Base-by-base conservation (phyloP, 768 basidiomycete species). In the Boletellus ananiceps region DNA sequence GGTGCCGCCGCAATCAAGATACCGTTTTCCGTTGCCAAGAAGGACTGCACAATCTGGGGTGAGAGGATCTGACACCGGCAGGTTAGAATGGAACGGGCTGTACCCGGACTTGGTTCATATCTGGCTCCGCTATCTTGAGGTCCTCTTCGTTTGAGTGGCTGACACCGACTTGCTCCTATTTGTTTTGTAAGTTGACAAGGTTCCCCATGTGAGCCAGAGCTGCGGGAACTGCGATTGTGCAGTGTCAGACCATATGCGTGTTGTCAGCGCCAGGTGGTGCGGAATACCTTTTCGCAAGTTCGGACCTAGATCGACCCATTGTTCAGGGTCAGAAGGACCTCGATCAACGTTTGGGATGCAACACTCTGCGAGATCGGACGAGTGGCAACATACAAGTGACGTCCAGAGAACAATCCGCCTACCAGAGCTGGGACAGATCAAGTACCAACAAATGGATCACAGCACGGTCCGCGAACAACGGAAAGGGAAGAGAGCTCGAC, bases 81-180 rank as follows among this genome's bases (percentile, higher is more conserved):
- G 29, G 9, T 29, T 35, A 51, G 33, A 48, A 9, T 15, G 1
- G 32, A 29, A 11, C 29, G 29, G 9, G 8, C 8, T 11, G 29
- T 11, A 18, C 13, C 8, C 23, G 23, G 16, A 80, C 84, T 71
- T 88, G 86, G 66, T 88, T 88, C 8, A 78, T 82, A 2, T 71
- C 81, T 0, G 84, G 86, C 55, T 75, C 77, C 55, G 84, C 66
- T 16, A 72, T 70, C 39, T 76, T 62, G 18, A 87, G 74, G 25
- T 88, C 74, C 1, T 69, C 47, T 12, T 80, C 72, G 12, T 70
- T 70, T 58, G 84, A 87, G 69, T 88, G 88, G 68, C 80, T 83
- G 35, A 87, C 82, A 18, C 84, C 85, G 47, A 29, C 29, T 86
- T 84, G 62, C 79, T 83, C 78, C 82, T 84, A 54, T 4, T 8